A percentile compares a stretch with the other conserved stretches of the same genome.
phyloP scores from a whole-genome alignment of 78 protist species.

The Pigoraptor vietnamica region DNA sequence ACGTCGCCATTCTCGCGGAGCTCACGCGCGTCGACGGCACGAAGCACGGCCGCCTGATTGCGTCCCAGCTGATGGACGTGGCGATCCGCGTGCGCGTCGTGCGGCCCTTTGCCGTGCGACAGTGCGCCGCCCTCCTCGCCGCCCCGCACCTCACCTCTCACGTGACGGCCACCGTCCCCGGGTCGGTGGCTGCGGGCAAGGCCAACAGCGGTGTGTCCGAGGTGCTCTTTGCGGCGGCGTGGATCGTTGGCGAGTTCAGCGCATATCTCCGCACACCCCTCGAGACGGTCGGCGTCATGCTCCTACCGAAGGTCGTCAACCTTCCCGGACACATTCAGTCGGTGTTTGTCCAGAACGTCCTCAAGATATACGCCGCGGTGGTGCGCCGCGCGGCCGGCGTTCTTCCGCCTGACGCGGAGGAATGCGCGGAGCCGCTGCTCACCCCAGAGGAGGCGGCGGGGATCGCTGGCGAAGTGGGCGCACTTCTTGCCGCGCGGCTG shows the following conservation, averaged over 20 bases:
- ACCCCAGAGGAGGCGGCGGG: conserved; percentile 8
- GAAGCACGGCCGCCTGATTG: conserved; percentile 60
- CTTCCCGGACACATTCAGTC: conserved; percentile 81
- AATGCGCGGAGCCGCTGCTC: not conserved
- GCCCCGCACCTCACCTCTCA: not conserved
- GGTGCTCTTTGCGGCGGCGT: conserved; percentile 85
- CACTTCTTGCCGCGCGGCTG: conserved; percentile 2
- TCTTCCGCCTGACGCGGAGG: not conserved
- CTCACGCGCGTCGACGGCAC: conserved; percentile 41
- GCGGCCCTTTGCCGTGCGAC: conserved; percentile 17
- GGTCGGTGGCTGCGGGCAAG: not conserved
- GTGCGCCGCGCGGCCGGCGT: conserved; percentile 3
- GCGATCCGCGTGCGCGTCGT: conserved; percentile 56
- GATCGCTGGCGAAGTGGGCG: not conserved
- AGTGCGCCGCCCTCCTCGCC: not conserved
- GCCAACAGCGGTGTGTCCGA: not conserved
- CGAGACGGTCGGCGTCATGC: conserved; percentile 39
- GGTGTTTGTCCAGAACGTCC: conserved; percentile 54
- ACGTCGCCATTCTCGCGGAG: conserved; percentile 53
- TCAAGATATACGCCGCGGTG: conserved; percentile 64
- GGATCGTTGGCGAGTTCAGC: conserved; percentile 79
- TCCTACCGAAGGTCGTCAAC: conserved; percentile 42
- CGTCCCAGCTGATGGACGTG: conserved; percentile 61
- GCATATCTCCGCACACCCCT: not conserved
- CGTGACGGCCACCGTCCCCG: not conserved